Base-by-base conservation (phyloP, 768 basidiomycete species). In the Hemileccinum rubropunctum region DNA sequence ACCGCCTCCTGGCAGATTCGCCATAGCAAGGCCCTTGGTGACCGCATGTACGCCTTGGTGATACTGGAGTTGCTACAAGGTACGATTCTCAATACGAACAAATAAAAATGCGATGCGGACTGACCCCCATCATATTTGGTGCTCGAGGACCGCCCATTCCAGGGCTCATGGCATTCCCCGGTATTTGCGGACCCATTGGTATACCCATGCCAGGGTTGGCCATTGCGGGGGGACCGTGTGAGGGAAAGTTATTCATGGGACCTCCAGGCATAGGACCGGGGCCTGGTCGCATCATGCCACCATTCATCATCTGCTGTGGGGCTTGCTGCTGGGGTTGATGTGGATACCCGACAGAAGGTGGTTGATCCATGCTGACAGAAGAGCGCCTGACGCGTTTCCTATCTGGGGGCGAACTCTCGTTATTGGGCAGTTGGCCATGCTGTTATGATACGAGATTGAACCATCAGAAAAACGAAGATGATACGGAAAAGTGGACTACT, bases 371-470 rank as follows among this genome's bases (percentile, higher is more conserved):
- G 40, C 47, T 38, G n/a, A 59, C 62, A 5, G 81, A 80, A 21
- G 80, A 79, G 23, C 74, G 74, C 26, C 80, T 78, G 28, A 60
- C 34, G 30, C 79, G 78, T 60, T 84, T 84, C 46, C 74, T 71
- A 11, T 77, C 78, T 3, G 81, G 81, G 2, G 82, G 81, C 0
- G 83, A 82, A 3, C 73, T 74, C 15, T 81, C 80, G 27, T 61
- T 79, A 38, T 75, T 75, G 18, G 75, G 72, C 37, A 76, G 60
- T 40, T 65, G 71, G 35, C 78, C 80, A 49, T 78, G 77, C 77
- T 79, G 23, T 23, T 23, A 23, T 23, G 23, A 23, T 23, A 23
- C 3, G 23, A 9, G 34, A 44, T 35, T 10, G 30, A 17, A 37
- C 14, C 18, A 45, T 56, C 33, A 54, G 44, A 53, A 46, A 21